Evolutionary conservation across 2,329 filamentous ascomycete genomes (phyloP), one percentile per base, ranked within the genome.

Genomic region (Penicillium sp.): DNA sequence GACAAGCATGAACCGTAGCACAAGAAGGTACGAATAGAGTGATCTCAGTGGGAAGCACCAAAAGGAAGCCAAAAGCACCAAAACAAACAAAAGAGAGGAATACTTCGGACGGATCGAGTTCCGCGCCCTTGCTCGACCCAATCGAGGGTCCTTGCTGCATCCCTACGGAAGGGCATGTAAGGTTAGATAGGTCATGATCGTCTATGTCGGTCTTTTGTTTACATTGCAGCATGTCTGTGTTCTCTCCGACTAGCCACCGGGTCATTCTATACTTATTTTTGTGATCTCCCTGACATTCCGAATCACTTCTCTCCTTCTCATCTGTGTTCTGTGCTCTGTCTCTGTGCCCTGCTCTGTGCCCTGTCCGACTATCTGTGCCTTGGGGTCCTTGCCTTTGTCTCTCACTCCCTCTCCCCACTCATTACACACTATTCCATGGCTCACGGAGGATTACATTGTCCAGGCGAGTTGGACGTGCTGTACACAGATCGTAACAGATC

Each of bases 201-300:
- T 70, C 70, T 63, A 67, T 72, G 69, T 67, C 45, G 60, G 62
- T 54, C 60, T 65, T 71, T 67, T 74, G 71, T 74, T 73, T 73
- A 73, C 64, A 66, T 61, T 54, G 57, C 67, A 71, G 71, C 65
- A 74, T 74, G 71, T 55, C 59, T 57, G 55, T 54, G 48, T 57
- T 49, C 58, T 59, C 60, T 62, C 57, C 57, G 63, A 57, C 62
- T 66, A 71, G 67, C 69, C 67, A 67, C 68, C 63, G 45, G 45
- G 6, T 39, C 50, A 49, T 59, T 39, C 44, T 27, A 43, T 31
- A 18, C 50, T 55, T 66, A 67, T 64, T 69, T 66, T 67, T 57
- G 55, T 58, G 73, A 74, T 74, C 63, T 52, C 65, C 64, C 63
- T 64, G 54, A 40, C 36, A 47, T 45, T 34, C 45, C 54, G 18